A percentile compares a stretch with the other conserved stretches of the same genome.
These are phyloP conservation scores for Hydnomerulius pinastri DNA, from an alignment of 768 basidiomycete genomes.

Conservation along the genomic window DNA sequence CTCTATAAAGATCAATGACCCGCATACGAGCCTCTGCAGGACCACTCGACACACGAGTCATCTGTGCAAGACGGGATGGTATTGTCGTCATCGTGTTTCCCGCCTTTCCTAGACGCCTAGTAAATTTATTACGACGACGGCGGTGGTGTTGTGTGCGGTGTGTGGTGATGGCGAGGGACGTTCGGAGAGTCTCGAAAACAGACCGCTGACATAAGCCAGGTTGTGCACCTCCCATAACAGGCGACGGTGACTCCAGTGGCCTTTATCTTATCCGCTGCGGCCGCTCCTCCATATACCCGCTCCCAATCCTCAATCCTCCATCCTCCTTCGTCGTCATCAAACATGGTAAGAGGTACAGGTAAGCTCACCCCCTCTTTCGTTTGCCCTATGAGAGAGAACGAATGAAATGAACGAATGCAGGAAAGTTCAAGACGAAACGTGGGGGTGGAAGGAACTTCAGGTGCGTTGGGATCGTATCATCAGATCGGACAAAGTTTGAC, in stretches of 20 bases:
- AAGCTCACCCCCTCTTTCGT: background rate
- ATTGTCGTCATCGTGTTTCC: constrained; percentile 75
- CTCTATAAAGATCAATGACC: constrained; percentile 80
- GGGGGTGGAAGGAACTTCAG: constrained; percentile 89
- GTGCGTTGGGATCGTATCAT: too few species aligned
- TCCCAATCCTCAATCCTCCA: background rate
- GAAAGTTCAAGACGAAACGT: constrained; percentile 84
- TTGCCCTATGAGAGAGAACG: background rate
- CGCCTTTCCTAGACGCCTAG: too few species aligned
- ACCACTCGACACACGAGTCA: constrained; percentile 58
- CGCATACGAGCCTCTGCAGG: constrained; percentile 65
- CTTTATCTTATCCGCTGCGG: constrained; percentile 19
- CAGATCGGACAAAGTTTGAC: constrained; percentile 9
- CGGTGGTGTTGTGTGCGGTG: background rate
- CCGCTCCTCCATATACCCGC: background rate
- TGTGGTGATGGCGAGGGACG: background rate
- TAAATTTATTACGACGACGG: too few species aligned
- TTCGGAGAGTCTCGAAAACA: constrained; percentile 11
- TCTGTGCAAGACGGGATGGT: constrained; percentile 81
- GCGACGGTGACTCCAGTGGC: background rate
- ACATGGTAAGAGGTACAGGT: constrained; percentile 37
- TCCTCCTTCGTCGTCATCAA: constrained; percentile 1
- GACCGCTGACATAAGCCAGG: constrained; percentile 18
- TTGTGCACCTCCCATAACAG: constrained; percentile 9
- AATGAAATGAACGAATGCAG: constrained; percentile 30